Evolutionary conservation across 768 basidiomycete genomes (phyloP), one percentile per base, ranked within the genome.

Genomic region (Hypholoma fasciculare): DNA sequence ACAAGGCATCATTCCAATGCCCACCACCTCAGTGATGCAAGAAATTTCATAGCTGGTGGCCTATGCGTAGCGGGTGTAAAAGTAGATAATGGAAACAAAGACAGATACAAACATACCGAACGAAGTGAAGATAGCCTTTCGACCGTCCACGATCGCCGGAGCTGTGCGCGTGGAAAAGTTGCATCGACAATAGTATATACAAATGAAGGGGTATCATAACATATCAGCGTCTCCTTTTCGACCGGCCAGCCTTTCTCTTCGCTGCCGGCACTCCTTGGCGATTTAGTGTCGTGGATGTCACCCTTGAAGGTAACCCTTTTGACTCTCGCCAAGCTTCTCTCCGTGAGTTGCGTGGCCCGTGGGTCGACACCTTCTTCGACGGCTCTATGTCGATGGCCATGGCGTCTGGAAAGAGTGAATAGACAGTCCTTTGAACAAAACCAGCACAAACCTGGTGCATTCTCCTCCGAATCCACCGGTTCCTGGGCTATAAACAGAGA

Each of bases 281-380:
- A 66, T 90, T 91, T 79, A 87, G 81, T 36, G 81, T 83, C 40
- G 69, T 76, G 8, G 78, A 69, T 59, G 76, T 77, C 7, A 82
- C 77, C 62, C 82, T 69, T 23, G 85, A 72, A 7, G 76, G 67
- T 71, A 91, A 66, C 30, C 94, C 94, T 69, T 94, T 96, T 20
- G 92, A 88, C 56, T 74, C 74, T 68, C 92, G 77, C 94, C 94
- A 96, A 62, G 85, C 79, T 69, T 94, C 93, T 61, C 90, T 79
- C 59, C 94, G 78, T 49, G 90, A 89, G 50, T 80, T 77, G 34
- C 92, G 84, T 2, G 87, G 82, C 12, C 93, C 94, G 65, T 94
- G 91, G 2, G 94, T 96, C 8, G 93, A 94, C 61, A 94, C 78
- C 19, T 68, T 70, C 49, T 69, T 69, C 4, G 73, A 52, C 57